Conservation (phyloP, 805 yeast species). For the Kuraishia piskuri region DNA sequence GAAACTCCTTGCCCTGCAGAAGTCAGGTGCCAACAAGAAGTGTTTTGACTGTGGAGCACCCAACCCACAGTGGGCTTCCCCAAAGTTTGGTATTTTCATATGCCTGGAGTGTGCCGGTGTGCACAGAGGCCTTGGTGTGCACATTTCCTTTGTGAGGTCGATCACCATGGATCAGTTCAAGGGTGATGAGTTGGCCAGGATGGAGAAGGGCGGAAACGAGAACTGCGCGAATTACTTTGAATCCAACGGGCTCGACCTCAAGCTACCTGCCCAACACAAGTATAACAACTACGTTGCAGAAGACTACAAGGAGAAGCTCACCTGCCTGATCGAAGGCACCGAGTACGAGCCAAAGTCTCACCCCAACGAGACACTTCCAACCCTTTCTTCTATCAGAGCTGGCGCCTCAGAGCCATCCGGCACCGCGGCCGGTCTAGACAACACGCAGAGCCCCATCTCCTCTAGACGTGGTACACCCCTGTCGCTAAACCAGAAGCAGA, state of each 20-base stretch:
- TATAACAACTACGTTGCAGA: conserved; percentile 90
- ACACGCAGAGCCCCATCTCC: conserved; percentile 3
- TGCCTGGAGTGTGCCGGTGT: conserved; percentile 97
- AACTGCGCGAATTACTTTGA: conserved; percentile 61
- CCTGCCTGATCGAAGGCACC: conserved; percentile 66
- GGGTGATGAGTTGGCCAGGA: conserved; percentile 78
- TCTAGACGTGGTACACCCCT: conserved; percentile 9
- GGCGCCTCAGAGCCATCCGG: conserved; percentile 1
- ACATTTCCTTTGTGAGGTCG: conserved; percentile 90
- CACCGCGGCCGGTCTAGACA: background rate
- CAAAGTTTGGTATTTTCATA: conserved; percentile 94
- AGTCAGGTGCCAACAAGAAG: conserved; percentile 71
- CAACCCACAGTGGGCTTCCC: conserved; percentile 99
- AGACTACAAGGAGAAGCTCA: conserved; percentile 79
- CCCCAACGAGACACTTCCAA: conserved; percentile 33
- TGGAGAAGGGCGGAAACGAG: conserved; percentile 93
- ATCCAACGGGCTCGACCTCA: conserved; percentile 59
- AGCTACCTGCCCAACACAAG: conserved; percentile 60
- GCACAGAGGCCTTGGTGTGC: conserved; percentile 94
- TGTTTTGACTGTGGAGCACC: conserved; percentile 95
- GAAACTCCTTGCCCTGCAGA: conserved; percentile 67
- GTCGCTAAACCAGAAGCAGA: conserved; percentile 32
- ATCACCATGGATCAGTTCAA: conserved; percentile 99
- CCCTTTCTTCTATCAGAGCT: conserved; percentile 8
- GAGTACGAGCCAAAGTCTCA: conserved; percentile 64